A percentile compares a stretch with the other conserved stretches of the same genome.
phyloP scores from a whole-genome alignment of 768 basidiomycete species.

The Rhodotorula graminis region DNA sequence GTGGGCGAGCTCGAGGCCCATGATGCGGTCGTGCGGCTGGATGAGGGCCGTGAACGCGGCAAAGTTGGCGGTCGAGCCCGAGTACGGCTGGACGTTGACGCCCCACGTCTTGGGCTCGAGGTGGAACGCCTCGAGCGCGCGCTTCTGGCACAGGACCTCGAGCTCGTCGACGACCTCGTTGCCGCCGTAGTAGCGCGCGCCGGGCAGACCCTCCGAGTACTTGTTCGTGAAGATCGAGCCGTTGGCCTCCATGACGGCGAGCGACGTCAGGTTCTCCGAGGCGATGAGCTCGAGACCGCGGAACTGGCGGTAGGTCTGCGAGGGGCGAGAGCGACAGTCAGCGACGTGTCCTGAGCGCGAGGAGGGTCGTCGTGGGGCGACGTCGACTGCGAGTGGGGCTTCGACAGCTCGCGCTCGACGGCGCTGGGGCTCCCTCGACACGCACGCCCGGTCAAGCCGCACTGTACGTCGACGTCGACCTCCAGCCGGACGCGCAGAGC shows the following conservation, averaged over 20 bases:
- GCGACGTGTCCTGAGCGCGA: too few relatives aligned
- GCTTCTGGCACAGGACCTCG: conserved; percentile 87
- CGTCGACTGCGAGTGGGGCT: too few relatives aligned
- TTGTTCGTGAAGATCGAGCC: conserved; percentile 99
- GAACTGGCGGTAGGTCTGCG: conserved; percentile 96
- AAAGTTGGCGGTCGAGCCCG: conserved; percentile 59
- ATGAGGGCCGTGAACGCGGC: conserved; percentile 92
- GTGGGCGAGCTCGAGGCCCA: conserved; percentile 97
- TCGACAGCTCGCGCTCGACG: too few relatives aligned
- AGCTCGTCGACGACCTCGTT: conserved; percentile 95
- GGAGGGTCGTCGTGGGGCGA: too few relatives aligned
- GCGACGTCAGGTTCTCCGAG: conserved; percentile 97
- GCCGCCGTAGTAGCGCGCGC: conserved; percentile 55
- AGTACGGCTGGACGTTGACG: conserved; percentile 96
- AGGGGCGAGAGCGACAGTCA: background rate
- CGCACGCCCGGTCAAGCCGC: too few relatives aligned
- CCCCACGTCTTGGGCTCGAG: conserved; percentile 84
- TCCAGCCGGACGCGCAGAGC: too few relatives aligned
- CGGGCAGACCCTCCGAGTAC: conserved; percentile 97
- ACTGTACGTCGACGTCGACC: too few relatives aligned
- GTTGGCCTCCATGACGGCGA: conserved; percentile 94
- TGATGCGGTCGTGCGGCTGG: conserved; percentile 93
- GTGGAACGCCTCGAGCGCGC: conserved; percentile 92
- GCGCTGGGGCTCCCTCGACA: too few relatives aligned
- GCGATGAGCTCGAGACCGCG: conserved; percentile 98